Evolutionary conservation across 2,329 filamentous ascomycete genomes (phyloP).

Genomic region (Gnomoniopsis smithogilvyi): DNA sequence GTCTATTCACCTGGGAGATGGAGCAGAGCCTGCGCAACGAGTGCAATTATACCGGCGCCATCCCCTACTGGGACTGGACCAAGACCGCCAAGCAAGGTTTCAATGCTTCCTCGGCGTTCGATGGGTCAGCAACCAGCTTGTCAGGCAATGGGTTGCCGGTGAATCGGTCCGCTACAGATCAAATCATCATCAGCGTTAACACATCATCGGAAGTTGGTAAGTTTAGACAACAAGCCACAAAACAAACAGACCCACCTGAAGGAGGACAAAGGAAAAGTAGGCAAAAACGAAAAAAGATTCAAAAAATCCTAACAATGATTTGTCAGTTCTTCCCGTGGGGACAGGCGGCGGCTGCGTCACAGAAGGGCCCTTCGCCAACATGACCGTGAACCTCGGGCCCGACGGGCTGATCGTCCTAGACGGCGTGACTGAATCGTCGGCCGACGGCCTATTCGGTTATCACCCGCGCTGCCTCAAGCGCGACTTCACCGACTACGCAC

Average conservation of each 20-base stretch:
- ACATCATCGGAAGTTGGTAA: slow-evolving; percentile 9
- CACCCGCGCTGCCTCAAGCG: slow-evolving; percentile 33
- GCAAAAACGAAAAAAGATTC: not conserved
- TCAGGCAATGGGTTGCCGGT: slow-evolving; percentile 39
- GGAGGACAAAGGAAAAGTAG: too few species aligned
- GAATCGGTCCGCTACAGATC: slow-evolving; percentile 1
- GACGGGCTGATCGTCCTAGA: slow-evolving; percentile 26
- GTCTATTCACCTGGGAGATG: slow-evolving; percentile 4
- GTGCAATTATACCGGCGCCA: slow-evolving; percentile 9
- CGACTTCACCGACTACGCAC: slow-evolving; percentile 26
- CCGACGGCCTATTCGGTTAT: slow-evolving; percentile 23
- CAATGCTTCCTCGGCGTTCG: slow-evolving; percentile 42
- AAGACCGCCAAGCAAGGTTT: slow-evolving; percentile 31
- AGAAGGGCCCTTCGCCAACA: slow-evolving; percentile 45
- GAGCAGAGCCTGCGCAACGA: slow-evolving; percentile 8
- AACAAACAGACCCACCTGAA: too few species aligned
- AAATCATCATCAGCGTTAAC: not conserved
- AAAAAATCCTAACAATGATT: slow-evolving; percentile 21
- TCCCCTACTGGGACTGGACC: slow-evolving; percentile 15
- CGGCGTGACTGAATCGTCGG: slow-evolving; percentile 9
- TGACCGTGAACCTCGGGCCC: slow-evolving; percentile 39
- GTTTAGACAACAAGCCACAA: slow-evolving; percentile 8
- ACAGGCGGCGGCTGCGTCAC: slow-evolving; percentile 54
- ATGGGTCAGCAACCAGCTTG: slow-evolving; percentile 44
- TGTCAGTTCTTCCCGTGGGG: slow-evolving; percentile 38